phyloP scores from a whole-genome alignment of 768 basidiomycete species.

The Trametes meyenii region DNA sequence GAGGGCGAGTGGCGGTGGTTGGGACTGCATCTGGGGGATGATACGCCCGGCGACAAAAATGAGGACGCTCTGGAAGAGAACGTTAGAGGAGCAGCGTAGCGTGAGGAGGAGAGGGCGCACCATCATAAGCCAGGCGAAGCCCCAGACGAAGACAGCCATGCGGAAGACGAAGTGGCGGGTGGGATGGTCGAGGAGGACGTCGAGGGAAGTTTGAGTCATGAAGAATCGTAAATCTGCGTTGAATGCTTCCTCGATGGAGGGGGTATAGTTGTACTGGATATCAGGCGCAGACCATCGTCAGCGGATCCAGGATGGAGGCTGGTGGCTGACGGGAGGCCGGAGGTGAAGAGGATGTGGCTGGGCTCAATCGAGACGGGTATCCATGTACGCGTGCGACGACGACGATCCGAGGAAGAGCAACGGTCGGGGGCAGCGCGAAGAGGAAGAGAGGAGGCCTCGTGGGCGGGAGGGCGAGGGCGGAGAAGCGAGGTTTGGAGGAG shows the following conservation, averaged over 20 bases:
- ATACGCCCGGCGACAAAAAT: slow-evolving; percentile 13
- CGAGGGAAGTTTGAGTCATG: background rate
- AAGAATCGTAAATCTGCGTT: slow-evolving; percentile 4
- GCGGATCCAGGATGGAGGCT: background rate
- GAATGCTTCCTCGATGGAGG: background rate
- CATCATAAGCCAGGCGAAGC: slow-evolving; percentile 12
- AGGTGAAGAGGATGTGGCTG: background rate
- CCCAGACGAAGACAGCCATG: slow-evolving; percentile 18
- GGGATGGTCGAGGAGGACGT: background rate
- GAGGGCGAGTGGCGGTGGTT: slow-evolving; percentile 1
- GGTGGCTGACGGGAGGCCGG: background rate
- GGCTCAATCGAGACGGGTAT: slow-evolving; percentile 1
- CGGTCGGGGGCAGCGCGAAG: background rate
- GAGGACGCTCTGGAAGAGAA: slow-evolving; percentile 13
- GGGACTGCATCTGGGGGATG: slow-evolving; percentile 5
- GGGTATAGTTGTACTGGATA: slow-evolving; percentile 1
- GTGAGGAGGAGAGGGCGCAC: background rate
- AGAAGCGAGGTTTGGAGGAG: background rate
- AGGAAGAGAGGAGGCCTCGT: background rate
- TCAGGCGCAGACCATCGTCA: slow-evolving; percentile 7
- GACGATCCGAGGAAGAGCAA: background rate
- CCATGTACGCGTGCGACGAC: background rate
- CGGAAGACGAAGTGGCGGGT: background rate
- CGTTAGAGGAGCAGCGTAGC: background rate
- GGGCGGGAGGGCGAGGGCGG: background rate